Evolutionary conservation across 257 asterid species (phyloP).

Genomic region (Forsythia suspensa): DNA sequence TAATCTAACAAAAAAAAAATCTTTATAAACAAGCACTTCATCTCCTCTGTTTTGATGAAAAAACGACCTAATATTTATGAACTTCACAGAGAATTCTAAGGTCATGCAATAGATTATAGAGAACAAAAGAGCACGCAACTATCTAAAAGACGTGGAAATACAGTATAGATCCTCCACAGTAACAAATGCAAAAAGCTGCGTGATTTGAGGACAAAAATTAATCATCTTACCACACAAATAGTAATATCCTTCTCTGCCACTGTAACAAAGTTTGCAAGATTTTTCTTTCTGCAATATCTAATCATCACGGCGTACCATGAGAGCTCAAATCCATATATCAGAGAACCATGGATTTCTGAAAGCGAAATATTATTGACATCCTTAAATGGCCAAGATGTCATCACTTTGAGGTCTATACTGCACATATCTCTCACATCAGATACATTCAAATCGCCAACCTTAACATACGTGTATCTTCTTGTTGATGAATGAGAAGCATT

Average conservation of each 20-base stretch:
- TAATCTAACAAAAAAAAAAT: too few species aligned
- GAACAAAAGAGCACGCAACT: too few species aligned
- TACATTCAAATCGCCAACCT: constrained; percentile 11
- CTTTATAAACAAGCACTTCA: too few species aligned
- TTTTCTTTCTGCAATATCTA: not conserved
- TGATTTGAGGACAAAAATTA: too few species aligned
- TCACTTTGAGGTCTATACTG: not conserved
- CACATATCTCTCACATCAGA: constrained; percentile 6
- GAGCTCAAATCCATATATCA: constrained; percentile 32
- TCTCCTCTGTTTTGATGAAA: too few species aligned
- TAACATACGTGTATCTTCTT: constrained; percentile 17
- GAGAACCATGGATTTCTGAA: constrained; percentile 23
- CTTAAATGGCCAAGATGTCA: constrained; percentile 17
- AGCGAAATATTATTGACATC: not conserved
- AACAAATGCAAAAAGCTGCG: too few species aligned
- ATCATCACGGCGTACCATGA: constrained; percentile 25
- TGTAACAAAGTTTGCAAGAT: rapidly evolving
- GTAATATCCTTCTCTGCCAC: too few species aligned
- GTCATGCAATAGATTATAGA: too few species aligned
- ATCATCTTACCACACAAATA: not conserved
- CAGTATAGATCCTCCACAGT: too few species aligned
- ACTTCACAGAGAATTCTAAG: too few species aligned
- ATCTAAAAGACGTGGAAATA: too few species aligned
- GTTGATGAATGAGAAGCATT: not conserved
- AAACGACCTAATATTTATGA: too few species aligned